A percentile compares a stretch with the other conserved stretches of the same genome.
phyloP scores from a whole-genome alignment of 352 stramenopile species.

The Pythium pyrilobum region DNA sequence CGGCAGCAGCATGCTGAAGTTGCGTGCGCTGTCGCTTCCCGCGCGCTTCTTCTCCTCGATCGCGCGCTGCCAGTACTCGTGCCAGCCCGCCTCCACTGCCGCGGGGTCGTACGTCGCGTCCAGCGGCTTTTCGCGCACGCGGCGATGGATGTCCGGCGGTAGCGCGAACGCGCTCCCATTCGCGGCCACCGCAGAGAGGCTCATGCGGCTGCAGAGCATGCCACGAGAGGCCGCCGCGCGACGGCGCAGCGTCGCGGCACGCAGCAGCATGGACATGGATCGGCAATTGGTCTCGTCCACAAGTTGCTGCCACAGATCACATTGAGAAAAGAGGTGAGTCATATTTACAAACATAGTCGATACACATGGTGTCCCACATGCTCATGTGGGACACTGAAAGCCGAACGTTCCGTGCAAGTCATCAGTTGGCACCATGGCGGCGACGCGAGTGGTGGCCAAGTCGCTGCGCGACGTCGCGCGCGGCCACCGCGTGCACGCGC shows the following conservation, averaged over 20 bases:
- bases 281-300: background rate
- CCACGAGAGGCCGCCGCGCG: background rate
- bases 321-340: background rate
- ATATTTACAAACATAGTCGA: background rate
- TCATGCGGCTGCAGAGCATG: constrained; percentile 16
- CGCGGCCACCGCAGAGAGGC: background rate
- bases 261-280: constrained; percentile 10
- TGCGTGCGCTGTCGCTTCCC: constrained; percentile 6
- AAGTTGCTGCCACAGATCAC: constrained; percentile 7
- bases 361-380: background rate
- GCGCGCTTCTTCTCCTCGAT: constrained; percentile 23
- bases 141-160: constrained; percentile 37
- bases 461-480: constrained; percentile 70
- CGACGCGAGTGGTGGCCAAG: constrained; percentile 19
- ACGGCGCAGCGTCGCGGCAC: background rate
- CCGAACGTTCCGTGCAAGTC: background rate
- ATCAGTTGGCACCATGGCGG: background rate
- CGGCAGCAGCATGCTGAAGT: constrained; percentile 89
- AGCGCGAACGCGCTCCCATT: constrained; percentile 18
- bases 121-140: constrained; percentile 48
- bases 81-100: constrained; percentile 63
- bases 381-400: background rate
- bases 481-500: constrained; percentile 36
- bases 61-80: constrained; percentile 61
- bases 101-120: constrained; percentile 56